phyloP scores from a whole-genome alignment of 345 rosid genomes.

The Cardamine occulta region DNA sequence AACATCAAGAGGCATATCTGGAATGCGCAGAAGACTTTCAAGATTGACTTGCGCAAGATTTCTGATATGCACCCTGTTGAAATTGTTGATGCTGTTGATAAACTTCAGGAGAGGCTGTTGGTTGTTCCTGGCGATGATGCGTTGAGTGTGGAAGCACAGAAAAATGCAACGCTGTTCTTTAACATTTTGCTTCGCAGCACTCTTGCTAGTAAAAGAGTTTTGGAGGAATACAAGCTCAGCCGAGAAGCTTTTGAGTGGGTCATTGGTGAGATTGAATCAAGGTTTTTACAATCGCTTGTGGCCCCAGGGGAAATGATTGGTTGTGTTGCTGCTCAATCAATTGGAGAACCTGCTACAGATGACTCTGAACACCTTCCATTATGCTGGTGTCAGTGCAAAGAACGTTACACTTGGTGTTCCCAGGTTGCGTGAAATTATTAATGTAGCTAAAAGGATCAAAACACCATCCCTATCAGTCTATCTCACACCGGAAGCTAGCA shows the following conservation, averaged over 20 bases:
- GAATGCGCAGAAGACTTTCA: conserved; percentile 95
- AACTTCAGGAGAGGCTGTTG: conserved; percentile 89
- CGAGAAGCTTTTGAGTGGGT: conserved; percentile 99
- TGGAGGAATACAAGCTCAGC: conserved; percentile 92
- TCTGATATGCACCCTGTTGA: conserved; percentile 97
- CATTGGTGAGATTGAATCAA: conserved; percentile 92
- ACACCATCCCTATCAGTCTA: conserved; percentile 92
- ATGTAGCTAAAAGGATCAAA: conserved; percentile 92
- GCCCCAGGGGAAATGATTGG: conserved; percentile 99
- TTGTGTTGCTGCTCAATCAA: conserved; percentile 98
- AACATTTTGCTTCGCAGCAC: conserved; percentile 94
- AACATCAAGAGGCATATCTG: conserved; percentile 93
- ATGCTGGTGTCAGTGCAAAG: conserved; percentile 99
- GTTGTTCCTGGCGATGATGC: conserved; percentile 69
- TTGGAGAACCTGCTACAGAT: conserved; percentile 99
- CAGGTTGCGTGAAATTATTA: conserved; percentile 91
- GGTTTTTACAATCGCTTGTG: conserved; percentile 87
- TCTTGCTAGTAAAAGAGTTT: conserved; percentile 94
- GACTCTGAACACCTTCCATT: conserved; percentile 97
- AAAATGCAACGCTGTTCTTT: conserved; percentile 97
- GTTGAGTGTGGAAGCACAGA: conserved; percentile 96
- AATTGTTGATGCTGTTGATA: conserved; percentile 94
- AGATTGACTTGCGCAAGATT: conserved; percentile 70
- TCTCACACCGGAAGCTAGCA: conserved; percentile 71
- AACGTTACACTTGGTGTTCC: conserved; percentile 99